These are phyloP conservation scores for Cyphellophora europaea DNA, from an alignment of 2,329 filamentous ascomycete genomes.

Conservation along the genomic window DNA sequence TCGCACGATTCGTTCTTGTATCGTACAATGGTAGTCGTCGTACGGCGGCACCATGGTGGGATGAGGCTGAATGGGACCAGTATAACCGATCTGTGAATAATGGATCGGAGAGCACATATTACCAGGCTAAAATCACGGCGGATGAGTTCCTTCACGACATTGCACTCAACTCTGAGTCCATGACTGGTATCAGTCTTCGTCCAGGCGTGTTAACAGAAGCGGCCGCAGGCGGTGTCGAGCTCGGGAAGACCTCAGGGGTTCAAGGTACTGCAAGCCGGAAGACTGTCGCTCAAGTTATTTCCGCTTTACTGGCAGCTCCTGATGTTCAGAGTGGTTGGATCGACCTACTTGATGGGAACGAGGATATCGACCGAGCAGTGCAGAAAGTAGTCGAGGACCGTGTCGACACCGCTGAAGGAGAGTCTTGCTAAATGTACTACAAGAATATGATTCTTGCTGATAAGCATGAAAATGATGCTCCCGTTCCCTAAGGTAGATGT, in stretches of 20 bases:
- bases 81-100: constrained; percentile 38
- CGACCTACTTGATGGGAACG: constrained; percentile 44
- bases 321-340: constrained; percentile 42
- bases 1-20: no score
- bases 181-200: constrained; percentile 42
- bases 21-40: constrained; percentile 44
- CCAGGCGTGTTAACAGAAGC: constrained; percentile 41
- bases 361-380: constrained; percentile 36
- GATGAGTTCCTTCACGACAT: constrained; percentile 45
- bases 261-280: constrained; percentile 36
- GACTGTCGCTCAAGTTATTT: constrained; percentile 43
- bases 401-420: constrained; percentile 38
- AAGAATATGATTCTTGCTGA: no score
- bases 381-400: constrained; percentile 34
- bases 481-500: no score
- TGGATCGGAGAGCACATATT: constrained; percentile 41
- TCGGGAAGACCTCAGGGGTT: constrained; percentile 36
- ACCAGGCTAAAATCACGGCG: constrained; percentile 45
- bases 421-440: no score
- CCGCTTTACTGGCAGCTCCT: constrained; percentile 38
- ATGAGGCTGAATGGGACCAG: constrained; percentile 35
- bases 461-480: no score
- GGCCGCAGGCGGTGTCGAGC: constrained; percentile 36
- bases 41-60: constrained; percentile 41
- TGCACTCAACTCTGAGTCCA: constrained; percentile 27